phyloP scores from a whole-genome alignment of 345 rosid species.

The Eucalyptus decipiens region DNA sequence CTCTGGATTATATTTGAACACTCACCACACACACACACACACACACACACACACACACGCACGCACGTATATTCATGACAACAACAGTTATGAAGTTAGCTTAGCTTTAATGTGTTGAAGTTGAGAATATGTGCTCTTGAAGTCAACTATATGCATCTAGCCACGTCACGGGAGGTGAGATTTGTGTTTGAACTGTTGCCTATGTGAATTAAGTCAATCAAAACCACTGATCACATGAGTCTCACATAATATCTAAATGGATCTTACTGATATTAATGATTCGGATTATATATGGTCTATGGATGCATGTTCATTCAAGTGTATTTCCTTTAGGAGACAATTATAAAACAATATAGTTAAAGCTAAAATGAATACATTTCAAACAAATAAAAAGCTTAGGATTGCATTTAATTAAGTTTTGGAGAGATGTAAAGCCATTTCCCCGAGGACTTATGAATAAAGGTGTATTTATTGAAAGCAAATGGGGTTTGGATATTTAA shows the following conservation, averaged over 20 bases:
- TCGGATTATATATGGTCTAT: not conserved
- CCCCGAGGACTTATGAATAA: not conserved
- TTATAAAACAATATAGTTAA: not conserved
- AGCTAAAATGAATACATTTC: not conserved
- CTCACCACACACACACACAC: not conserved
- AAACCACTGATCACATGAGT: not conserved
- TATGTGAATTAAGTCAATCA: not conserved
- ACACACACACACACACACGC: no score
- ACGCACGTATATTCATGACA: not conserved
- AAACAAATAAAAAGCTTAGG: not conserved
- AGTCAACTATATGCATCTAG: not conserved
- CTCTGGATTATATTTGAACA: not conserved
- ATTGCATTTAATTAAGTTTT: not conserved
- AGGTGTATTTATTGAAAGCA: not conserved
- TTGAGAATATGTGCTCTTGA: not conserved
- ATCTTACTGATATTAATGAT: not conserved
- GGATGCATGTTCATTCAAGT: not conserved
- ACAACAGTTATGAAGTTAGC: not conserved
- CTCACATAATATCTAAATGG: not conserved
- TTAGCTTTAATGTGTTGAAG: not conserved
- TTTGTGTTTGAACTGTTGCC: not conserved
- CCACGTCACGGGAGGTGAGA: not conserved
- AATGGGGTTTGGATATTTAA: not conserved
- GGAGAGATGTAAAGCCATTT: not conserved
- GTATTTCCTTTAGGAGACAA: not conserved